Evolutionary conservation across 2,329 filamentous ascomycete genomes (phyloP), one percentile per base, ranked within the genome.

Genomic region (Neurospora sp.): DNA sequence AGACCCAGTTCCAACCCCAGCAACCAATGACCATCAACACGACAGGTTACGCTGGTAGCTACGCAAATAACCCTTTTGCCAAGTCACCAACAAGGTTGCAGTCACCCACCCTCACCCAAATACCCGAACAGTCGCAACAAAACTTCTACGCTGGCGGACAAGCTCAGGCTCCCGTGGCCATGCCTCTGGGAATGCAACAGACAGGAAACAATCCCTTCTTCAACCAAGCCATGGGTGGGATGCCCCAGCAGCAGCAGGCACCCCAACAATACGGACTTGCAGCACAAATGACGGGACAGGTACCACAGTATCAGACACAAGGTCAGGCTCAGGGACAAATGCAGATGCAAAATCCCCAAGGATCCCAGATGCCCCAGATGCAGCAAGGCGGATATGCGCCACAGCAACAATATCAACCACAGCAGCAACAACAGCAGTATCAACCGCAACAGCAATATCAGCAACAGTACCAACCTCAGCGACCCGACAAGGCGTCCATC

Each of bases 401-500:
- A 33, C 52, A 40, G 28, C 66, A 62, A 39, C 67, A 52, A 62
- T 10, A 17, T 36, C 52, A 62, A 62, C 52, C 52, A 62, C 52
- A 62, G 15, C 52, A 62, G 52, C 52, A 62, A 36, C 52, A 67
- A 23, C 77, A 78, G 68, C 77, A 78, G 17, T 69, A 74, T 12
- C 74, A 75, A n/a, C 78, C 77, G 33, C 69, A 72, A 19, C 66
- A 73, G 28, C 78, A 79, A 65, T 69, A 74, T 33, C 80, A 81
- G 67, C 80, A 76, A 39, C 77, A 77, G 69, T 79, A 79, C 38
- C 81, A 82, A 67, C 81, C 83, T 17, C 81, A 82, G 57, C 82
- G 86, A 39, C 84, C 89, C 38, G 88, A 93, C 75, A 94, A 91
- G 73, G 87, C 87, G 3, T 90, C 90, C 4, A 95, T 96, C 71